Percentiles rank a stretch among this genome's conserved stretches.
phyloP scores from a whole-genome alignment of 805 yeast species.

The Ogataea ramenticola region DNA sequence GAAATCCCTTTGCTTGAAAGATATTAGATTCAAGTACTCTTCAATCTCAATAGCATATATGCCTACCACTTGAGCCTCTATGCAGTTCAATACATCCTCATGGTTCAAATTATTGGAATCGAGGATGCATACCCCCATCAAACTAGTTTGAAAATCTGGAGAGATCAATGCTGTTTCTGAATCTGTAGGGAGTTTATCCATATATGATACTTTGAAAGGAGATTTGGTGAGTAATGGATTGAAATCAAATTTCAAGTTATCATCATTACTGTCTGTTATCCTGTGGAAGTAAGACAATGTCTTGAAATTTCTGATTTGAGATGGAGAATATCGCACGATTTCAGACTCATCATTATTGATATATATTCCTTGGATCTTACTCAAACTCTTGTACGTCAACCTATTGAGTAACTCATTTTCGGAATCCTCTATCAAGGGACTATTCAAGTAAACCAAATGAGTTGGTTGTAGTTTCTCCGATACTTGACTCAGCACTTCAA shows the following conservation, averaged over 20 bases:
- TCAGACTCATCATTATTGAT: constrained; percentile 7
- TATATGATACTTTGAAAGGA: constrained; percentile 36
- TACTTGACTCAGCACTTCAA: constrained; percentile 49
- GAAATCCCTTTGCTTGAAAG: constrained; percentile 14
- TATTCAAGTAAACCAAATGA: constrained; percentile 47
- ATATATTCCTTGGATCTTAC: constrained; percentile 29
- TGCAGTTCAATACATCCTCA: constrained; percentile 25
- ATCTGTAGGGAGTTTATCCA: constrained; percentile 6
- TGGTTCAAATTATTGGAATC: constrained; percentile 26
- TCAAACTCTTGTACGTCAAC: constrained; percentile 16
- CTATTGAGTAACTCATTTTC: constrained; percentile 21
- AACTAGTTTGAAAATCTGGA: not conserved
- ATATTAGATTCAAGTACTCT: not conserved
- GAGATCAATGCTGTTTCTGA: not conserved
- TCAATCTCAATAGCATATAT: constrained; percentile 14
- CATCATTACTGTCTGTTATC: constrained; percentile 15
- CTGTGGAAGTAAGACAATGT: constrained; percentile 49
- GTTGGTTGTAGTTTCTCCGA: constrained; percentile 43
- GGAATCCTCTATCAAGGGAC: constrained; percentile 24
- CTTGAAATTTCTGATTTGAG: constrained; percentile 46
- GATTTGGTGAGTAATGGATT: constrained; percentile 31
- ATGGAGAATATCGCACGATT: constrained; percentile 34
- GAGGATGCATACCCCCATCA: constrained; percentile 28
- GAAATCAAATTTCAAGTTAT: constrained; percentile 28
- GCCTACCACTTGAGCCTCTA: constrained; percentile 38